phyloP scores from a whole-genome alignment of 2,329 filamentous ascomycete species.

The Sclerotinia glacialis region DNA sequence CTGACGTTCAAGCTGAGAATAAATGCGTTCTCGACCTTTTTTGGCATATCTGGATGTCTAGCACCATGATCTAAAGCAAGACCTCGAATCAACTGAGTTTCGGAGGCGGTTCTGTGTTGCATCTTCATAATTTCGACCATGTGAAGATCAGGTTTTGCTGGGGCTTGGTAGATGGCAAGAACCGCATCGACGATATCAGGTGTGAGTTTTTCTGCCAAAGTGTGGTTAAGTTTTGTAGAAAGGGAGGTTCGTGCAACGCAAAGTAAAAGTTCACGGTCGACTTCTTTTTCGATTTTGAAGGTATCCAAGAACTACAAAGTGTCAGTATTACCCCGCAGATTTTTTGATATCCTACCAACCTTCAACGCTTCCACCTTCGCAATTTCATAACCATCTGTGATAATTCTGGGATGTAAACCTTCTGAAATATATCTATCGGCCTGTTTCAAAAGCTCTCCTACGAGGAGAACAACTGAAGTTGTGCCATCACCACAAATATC shows the following conservation, averaged over 20 bases:
- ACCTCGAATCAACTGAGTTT: slow-evolving; percentile 93
- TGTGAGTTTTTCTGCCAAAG: slow-evolving; percentile 85
- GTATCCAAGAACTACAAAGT: slow-evolving; percentile 74
- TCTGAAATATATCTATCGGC: slow-evolving; percentile 94
- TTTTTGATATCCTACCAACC: slow-evolving; percentile 46
- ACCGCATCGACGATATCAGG: slow-evolving; percentile 96
- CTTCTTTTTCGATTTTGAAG: slow-evolving; percentile 85
- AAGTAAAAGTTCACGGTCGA: slow-evolving; percentile 90
- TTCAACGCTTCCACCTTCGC: slow-evolving; percentile 91
- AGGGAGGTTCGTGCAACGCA: slow-evolving; percentile 93
- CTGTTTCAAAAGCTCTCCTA: slow-evolving; percentile 96
- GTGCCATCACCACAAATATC: slow-evolving; percentile 98
- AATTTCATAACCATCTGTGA: slow-evolving; percentile 96
- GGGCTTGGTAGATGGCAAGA: slow-evolving; percentile 85
- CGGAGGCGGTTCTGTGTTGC: slow-evolving; percentile 94
- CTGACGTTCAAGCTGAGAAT: slow-evolving; percentile 96
- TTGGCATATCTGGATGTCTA: slow-evolving; percentile 97
- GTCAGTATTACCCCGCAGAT: slow-evolving; percentile 24
- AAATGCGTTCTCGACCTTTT: slow-evolving; percentile 89
- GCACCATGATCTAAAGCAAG: slow-evolving; percentile 93
- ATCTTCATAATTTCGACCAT: slow-evolving; percentile 99
- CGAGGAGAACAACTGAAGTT: slow-evolving; percentile 90
- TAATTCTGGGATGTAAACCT: slow-evolving; percentile 92
- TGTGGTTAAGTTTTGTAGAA: slow-evolving; percentile 88
- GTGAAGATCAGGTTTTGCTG: slow-evolving; percentile 91